phyloP scores from a whole-genome alignment of 805 yeast genomes.

The Danielozyma ontarioensis region DNA sequence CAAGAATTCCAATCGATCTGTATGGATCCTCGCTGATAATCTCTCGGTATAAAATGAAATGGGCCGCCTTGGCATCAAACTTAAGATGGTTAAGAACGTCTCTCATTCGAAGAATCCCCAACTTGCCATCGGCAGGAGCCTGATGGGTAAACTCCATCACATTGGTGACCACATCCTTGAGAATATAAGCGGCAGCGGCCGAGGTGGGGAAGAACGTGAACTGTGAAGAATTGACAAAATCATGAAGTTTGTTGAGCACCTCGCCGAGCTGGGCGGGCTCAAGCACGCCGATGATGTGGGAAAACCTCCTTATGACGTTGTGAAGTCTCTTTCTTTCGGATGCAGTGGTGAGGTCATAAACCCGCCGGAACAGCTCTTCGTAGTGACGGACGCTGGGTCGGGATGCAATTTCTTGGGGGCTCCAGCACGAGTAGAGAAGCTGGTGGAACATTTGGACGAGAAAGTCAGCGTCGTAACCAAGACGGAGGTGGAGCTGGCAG shows the following conservation, averaged over 20 bases:
- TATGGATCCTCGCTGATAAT: constrained; percentile 24
- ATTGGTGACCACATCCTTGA: constrained; percentile 12
- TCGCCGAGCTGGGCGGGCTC: constrained; percentile 11
- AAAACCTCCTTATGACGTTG: constrained; percentile 14
- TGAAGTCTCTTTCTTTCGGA: neutral
- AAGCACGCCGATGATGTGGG: constrained; percentile 23
- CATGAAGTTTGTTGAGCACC: constrained; percentile 11
- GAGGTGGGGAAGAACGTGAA: constrained; percentile 6
- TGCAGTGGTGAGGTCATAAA: neutral
- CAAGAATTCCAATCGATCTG: constrained; percentile 20
- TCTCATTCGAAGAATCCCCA: constrained; percentile 15
- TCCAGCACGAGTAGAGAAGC: neutral
- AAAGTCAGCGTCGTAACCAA: neutral
- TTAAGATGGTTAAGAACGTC: constrained; percentile 12
- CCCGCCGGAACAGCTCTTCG: neutral
- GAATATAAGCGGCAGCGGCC: constrained; percentile 14
- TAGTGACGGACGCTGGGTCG: neutral
- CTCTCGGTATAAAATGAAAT: constrained; percentile 15
- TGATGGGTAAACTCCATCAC: constrained; percentile 14
- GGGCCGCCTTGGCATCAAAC: constrained; percentile 8
- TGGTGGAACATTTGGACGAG: neutral
- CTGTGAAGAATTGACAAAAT: constrained; percentile 3
- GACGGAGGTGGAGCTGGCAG: neutral
- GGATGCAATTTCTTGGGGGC: neutral
- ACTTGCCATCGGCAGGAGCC: constrained; percentile 7